A percentile compares a stretch with the other conserved stretches of the same genome.
Evolutionary conservation across 352 stramenopile species (phyloP).

Genomic region (Elongisporangium undulatum): DNA sequence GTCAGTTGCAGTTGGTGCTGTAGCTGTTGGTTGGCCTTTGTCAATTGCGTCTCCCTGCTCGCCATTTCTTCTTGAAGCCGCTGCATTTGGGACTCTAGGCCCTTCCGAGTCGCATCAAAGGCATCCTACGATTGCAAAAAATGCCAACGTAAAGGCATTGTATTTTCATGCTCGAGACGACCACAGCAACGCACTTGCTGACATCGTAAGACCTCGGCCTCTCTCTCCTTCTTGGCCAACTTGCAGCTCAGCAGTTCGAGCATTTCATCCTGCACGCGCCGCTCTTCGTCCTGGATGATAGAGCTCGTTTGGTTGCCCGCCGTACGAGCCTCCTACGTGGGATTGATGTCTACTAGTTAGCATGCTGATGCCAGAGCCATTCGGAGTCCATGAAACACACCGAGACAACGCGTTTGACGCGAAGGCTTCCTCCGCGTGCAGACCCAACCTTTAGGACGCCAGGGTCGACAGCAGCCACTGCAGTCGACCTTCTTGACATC

Average conservation of each 20-base stretch:
- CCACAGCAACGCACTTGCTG: slow-evolving; percentile 17
- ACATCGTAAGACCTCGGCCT: slow-evolving; percentile 37
- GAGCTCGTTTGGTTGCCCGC: slow-evolving; percentile 13
- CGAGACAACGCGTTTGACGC: slow-evolving; percentile 49
- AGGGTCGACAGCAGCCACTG: not conserved
- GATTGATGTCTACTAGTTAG: not conserved
- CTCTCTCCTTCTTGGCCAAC: slow-evolving; percentile 60
- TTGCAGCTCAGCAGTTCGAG: slow-evolving; percentile 60
- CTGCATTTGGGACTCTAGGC: slow-evolving; percentile 17
- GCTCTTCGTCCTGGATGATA: slow-evolving; percentile 42
- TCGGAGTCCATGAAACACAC: slow-evolving; percentile 7
- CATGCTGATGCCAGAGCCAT: not conserved
- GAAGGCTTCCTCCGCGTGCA: slow-evolving; percentile 27
- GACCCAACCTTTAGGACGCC: too few species aligned
- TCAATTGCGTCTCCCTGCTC: slow-evolving; percentile 14
- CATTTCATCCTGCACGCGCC: slow-evolving; percentile 49
- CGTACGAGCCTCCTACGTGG: slow-evolving; percentile 26
- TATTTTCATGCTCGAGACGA: not conserved
- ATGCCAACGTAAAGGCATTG: slow-evolving; percentile 3
- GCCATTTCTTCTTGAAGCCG: slow-evolving; percentile 22
- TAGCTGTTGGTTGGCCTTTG: slow-evolving; percentile 28
- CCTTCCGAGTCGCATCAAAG: slow-evolving; percentile 12
- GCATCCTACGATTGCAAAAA: slow-evolving; percentile 5
- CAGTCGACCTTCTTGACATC: not conserved
- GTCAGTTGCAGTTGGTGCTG: slow-evolving; percentile 29